Evolutionary conservation across 225 moss, liverwort and hornwort genomes (phyloP), one percentile per base, ranked within the genome.

Genomic region (Polytrichum commune): DNA sequence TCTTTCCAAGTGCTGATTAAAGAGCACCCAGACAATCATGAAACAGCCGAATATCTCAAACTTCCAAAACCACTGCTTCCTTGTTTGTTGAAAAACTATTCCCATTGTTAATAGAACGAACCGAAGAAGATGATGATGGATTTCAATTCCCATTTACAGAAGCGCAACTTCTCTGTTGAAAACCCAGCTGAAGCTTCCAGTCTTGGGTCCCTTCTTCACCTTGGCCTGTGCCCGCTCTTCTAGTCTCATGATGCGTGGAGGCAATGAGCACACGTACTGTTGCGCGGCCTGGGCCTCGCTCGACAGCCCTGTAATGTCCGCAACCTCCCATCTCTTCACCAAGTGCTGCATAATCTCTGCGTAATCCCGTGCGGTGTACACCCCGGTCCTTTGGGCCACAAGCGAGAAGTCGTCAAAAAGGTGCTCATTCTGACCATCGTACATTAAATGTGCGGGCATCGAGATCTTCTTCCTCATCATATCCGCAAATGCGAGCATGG

Each of bases 361-460:
- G 53, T 94, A 94, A 70, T 94, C 93, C 22, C 79, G 88, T 22
- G 92, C 90, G 5, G 93, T 94, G 79, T 94, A 94, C 7, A 90
- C 90, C 1, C 85, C 90, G 2, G 89, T 94, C 62, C 90, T 82
- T 69, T 94, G 93, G 6, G 92, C 93, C 19, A 94, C 93, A 64
- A 92, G 69, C 2, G 93, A 94, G 64, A 89, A 94, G 72, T 81
- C 88, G 55, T 80, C 84, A 55, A 92, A 94, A 10, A 94, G 80
- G 5, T 86, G 86, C 4, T 56, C 70, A 73, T 90, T 90, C 27
- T 75, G 73, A 4, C 93, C 93, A 46, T 94, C 93, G 27, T 83
- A 92, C 93, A 94, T 94, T 29, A 92, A 64, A 74, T 94, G 93
- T 2, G 93, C 92, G 1, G 93, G 93, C 93, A 94, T 94, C 56